Conservation (phyloP, 2,329 filamentous ascomycete genomes). For the Nothophaeocryptopus gaeumannii region DNA sequence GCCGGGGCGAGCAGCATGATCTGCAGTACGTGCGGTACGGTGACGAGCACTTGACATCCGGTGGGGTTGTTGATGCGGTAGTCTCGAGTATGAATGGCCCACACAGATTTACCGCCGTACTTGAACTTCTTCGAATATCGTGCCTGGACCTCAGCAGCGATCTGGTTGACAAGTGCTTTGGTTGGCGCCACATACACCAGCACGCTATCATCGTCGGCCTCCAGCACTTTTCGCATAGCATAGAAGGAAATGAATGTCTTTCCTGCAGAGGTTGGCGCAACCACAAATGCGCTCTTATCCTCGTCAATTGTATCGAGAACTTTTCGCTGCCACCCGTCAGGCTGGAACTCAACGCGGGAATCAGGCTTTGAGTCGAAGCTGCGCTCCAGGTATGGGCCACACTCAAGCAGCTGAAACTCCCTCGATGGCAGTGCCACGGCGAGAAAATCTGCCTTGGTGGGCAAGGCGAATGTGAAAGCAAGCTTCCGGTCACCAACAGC, state of each 20-base stretch:
- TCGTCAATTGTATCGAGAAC: constrained; percentile 72
- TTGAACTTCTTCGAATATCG: constrained; percentile 67
- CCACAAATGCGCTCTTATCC: constrained; percentile 67
- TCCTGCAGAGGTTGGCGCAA: constrained; percentile 74
- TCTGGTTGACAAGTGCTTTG: constrained; percentile 79
- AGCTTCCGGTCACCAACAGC: constrained; percentile 32
- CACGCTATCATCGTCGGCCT: constrained; percentile 65
- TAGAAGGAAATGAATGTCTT: constrained; percentile 86
- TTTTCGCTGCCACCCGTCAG: constrained; percentile 72
- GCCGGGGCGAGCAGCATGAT: constrained; percentile 69
- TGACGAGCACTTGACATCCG: constrained; percentile 72
- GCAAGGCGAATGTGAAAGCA: constrained; percentile 45
- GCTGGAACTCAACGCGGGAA: constrained; percentile 66
- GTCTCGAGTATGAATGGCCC: constrained; percentile 75
- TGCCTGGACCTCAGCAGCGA: constrained; percentile 73
- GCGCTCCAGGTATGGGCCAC: constrained; percentile 72
- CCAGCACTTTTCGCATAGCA: constrained; percentile 73
- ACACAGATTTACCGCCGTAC: constrained; percentile 64
- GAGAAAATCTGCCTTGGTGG: constrained; percentile 29
- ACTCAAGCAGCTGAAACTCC: constrained; percentile 66
- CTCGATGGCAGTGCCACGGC: constrained; percentile 41
- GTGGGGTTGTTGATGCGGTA: constrained; percentile 70
- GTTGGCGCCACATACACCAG: constrained; percentile 78
- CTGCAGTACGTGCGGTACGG: constrained; percentile 73
- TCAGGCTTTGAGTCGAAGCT: constrained; percentile 68